Evolutionary conservation across 257 asterid genomes (phyloP).

Genomic region (Rhazya stricta): DNA sequence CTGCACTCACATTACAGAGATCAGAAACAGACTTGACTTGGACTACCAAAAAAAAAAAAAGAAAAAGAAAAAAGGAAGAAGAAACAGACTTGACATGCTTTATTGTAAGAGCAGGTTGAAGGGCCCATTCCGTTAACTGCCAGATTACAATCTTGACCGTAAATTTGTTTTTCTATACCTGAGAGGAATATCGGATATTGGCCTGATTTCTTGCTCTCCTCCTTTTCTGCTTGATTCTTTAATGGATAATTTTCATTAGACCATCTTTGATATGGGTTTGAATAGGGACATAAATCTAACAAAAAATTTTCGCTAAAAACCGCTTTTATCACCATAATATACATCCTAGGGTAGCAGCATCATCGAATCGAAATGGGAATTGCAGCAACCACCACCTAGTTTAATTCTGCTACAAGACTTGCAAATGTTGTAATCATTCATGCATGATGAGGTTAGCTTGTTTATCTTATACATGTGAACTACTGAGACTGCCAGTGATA

Average conservation of each 20-base stretch:
- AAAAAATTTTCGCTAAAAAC: background rate
- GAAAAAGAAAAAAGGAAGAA: too few relatives aligned
- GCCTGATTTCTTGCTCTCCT: too few relatives aligned
- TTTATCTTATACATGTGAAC: background rate
- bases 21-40: background rate
- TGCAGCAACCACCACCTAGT: background rate
- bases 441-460: background rate
- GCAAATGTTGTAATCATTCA: background rate
- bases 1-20: background rate
- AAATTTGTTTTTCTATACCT: background rate
- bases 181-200: too few relatives aligned
- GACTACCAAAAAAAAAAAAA: too few relatives aligned
- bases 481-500: conserved; percentile 23
- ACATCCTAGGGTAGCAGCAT: background rate
- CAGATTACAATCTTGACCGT: background rate
- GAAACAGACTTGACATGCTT: background rate
- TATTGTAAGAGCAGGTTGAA: background rate
- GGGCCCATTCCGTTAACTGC: background rate
- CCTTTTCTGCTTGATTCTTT: too few relatives aligned
- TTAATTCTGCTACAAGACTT: background rate
- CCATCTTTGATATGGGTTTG: too few relatives aligned
- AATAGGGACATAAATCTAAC: background rate
- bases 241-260: too few relatives aligned
- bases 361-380: background rate
- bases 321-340: background rate